Base-by-base conservation (phyloP, 208 protist genomes). In the Wallacemonas sp. region DNA sequence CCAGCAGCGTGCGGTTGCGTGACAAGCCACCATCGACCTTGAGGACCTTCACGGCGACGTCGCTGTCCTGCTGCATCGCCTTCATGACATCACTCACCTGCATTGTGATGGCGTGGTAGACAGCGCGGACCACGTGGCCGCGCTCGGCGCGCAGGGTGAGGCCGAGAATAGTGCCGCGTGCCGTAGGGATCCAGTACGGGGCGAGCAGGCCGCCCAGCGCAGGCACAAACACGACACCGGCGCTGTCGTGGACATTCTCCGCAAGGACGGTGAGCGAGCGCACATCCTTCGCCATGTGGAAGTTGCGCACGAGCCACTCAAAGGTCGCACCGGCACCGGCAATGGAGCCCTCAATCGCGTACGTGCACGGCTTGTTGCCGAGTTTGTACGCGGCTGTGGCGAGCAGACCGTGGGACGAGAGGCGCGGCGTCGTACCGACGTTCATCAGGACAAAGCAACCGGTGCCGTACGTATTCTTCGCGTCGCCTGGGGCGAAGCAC, bases 391-490 rank as follows among this genome's bases (percentile, higher is more conserved):
- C 90, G 23, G 98, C 91, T 4, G 98, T 99, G 22, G 97, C 93
- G 1, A 99, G 76, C 20, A 99, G 81, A 12, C 98, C 98, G 74
- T 97, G 73, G 25, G 79, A 81, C 0, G 93, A 98, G 36, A 87
- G 80, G 25, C 95, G 72, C 22, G 72, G 67, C 23, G 74, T 65
- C n/a, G 74, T 70, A n/a, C 98, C 98, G 8, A 95, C 98, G 70
- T 99, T 99, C 73, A 95, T 88, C 16, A 99, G 82, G 25, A 99
- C 67, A 79, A 99, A 99, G 73, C 97, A 98, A 11, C 99, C 99
- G 1, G 99, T 99, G 14, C 99, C 99, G 78, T 98, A 99, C 2
- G 98, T 99, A 65, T 87, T 98, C 72, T 99, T 99, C 0, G 89
- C 84, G n/a, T 98, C 87, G 26, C 98, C 97, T 7, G 67, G 29